Conservation (phyloP, 2,329 filamentous ascomycete genomes). For the Cordyceps javanica region DNA sequence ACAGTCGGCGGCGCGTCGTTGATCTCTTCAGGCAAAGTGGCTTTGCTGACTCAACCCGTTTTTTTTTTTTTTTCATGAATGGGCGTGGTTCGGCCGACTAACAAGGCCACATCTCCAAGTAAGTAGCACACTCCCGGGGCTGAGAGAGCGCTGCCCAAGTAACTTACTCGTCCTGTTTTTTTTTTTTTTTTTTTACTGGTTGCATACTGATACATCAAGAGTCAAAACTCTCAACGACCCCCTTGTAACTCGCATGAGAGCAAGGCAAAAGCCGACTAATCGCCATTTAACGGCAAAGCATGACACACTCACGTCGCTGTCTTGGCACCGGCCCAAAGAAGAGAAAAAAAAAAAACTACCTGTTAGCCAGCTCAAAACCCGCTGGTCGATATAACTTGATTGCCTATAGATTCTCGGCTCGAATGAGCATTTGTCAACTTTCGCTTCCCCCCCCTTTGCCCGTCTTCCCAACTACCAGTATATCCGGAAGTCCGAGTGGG, state of each 20-base stretch:
- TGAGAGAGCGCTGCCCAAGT: neutral
- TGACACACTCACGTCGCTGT: neutral
- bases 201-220: no score
- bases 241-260: no score
- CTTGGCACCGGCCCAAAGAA: slow-evolving; percentile 1
- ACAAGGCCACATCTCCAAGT: neutral
- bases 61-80: no score
- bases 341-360: neutral
- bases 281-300: no score
- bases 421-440: neutral
- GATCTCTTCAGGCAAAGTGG: neutral
- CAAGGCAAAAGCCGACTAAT: no score
- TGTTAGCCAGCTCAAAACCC: neutral
- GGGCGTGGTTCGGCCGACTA: neutral
- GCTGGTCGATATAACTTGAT: neutral
- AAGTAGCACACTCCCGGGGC: neutral
- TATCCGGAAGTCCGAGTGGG: no score
- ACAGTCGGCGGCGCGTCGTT: no score
- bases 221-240: no score
- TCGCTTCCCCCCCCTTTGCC: no score
- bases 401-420: neutral
- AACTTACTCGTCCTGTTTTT: no score
- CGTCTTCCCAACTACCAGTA: no score
- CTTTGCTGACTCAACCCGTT: neutral
- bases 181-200: no score